These are phyloP conservation scores for Xylariaceae sp. DNA, from an alignment of 2,329 filamentous ascomycete genomes.

Conservation along the genomic window DNA sequence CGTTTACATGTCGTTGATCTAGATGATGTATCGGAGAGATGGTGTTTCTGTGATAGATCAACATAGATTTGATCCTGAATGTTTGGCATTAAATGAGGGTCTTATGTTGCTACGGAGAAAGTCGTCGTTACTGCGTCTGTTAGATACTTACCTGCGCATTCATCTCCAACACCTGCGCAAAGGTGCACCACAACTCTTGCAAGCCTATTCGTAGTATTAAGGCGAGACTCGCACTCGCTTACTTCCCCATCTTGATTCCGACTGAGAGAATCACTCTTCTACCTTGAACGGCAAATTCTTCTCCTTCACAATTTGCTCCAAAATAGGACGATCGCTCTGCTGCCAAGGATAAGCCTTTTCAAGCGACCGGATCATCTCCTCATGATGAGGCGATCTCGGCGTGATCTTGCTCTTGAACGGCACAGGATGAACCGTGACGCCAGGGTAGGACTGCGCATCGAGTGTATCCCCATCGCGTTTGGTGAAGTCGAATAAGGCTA, in stretches of 20 bases:
- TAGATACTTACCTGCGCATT: too few species aligned
- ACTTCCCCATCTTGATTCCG: not conserved
- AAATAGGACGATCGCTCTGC: slow-evolving; percentile 7
- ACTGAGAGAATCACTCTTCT: not conserved
- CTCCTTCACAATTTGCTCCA: slow-evolving; percentile 4
- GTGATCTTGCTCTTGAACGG: slow-evolving; percentile 23
- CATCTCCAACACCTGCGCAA: too few species aligned
- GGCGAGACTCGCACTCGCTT: too few species aligned
- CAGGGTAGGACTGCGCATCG: slow-evolving; percentile 13
- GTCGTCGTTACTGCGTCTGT: too few species aligned
- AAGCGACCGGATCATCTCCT: slow-evolving; percentile 21
- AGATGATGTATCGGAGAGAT: too few species aligned
- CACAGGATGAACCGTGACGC: slow-evolving; percentile 26
- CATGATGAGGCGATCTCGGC: slow-evolving; percentile 25
- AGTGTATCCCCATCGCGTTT: slow-evolving; percentile 21
- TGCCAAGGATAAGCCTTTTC: slow-evolving; percentile 14
- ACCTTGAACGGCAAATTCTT: not conserved
- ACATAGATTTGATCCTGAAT: too few species aligned
- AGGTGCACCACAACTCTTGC: too few species aligned
- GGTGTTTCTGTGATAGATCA: too few species aligned
- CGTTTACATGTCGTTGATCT: too few species aligned
- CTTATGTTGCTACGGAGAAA: too few species aligned
- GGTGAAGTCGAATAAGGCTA: slow-evolving; percentile 44
- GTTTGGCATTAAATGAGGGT: too few species aligned
- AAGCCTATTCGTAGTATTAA: too few species aligned